Evolutionary conservation across 2,329 filamentous ascomycete genomes (phyloP).

Genomic region (Trichoderma pleuroti): DNA sequence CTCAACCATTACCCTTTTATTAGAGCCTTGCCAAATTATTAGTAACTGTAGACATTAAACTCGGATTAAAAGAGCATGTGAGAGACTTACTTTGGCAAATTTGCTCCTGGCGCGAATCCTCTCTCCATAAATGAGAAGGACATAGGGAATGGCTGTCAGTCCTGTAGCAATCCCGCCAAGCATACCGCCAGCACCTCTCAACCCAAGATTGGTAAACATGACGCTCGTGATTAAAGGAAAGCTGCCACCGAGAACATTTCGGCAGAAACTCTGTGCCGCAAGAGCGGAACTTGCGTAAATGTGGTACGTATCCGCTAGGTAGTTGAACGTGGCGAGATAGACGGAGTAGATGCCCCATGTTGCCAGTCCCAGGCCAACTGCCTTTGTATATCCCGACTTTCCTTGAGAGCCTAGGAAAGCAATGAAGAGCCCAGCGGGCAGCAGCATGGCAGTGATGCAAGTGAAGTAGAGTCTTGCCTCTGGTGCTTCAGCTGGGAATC

Average conservation of each 20-base stretch:
- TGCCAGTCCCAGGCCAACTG: conserved; percentile 65
- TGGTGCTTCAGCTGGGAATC: conserved; percentile 54
- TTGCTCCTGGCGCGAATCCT: conserved; percentile 71
- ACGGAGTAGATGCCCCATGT: conserved; percentile 85
- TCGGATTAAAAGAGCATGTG: rapidly evolving
- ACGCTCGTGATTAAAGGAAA: conserved; percentile 74
- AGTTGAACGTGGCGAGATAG: conserved; percentile 89
- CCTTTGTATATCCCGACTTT: conserved; percentile 29
- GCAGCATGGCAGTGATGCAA: conserved; percentile 69
- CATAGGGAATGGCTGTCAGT: conserved; percentile 82
- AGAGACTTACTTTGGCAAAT: conserved; percentile 60
- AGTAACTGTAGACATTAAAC: background rate
- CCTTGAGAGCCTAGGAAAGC: conserved; percentile 31
- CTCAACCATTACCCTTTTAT: background rate
- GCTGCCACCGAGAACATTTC: conserved; percentile 76
- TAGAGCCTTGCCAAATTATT: background rate
- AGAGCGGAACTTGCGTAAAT: conserved; percentile 80
- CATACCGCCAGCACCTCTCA: conserved; percentile 67
- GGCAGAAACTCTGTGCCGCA: conserved; percentile 80
- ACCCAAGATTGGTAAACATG: conserved; percentile 71
- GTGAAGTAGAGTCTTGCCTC: conserved; percentile 81
- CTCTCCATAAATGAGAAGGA: conserved; percentile 74
- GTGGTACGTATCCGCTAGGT: conserved; percentile 84
- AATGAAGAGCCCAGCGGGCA: conserved; percentile 73
- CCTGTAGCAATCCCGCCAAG: conserved; percentile 67